Conservation (phyloP, 1,284 basidiomycete species). For the Cystobasidiaceae sp. region DNA sequence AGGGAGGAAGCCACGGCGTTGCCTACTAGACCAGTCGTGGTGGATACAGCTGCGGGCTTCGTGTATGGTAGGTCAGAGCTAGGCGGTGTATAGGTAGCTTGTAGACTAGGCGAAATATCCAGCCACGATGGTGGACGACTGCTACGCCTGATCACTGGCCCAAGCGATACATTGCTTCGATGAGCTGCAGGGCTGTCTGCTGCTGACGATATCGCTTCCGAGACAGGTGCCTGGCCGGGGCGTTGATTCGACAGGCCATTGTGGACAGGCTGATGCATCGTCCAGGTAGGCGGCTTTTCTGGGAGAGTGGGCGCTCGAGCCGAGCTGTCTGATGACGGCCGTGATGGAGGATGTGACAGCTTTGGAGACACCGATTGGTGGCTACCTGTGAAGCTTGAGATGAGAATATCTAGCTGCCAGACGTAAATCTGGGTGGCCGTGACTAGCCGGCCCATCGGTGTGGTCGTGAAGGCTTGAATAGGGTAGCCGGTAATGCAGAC, state of each 20-base stretch:
- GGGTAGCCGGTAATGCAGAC: background rate
- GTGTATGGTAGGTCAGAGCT: no score
- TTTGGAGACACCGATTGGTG: background rate
- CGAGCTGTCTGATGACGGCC: background rate
- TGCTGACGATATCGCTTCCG: background rate
- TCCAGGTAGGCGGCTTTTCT: background rate
- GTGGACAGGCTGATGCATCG: background rate
- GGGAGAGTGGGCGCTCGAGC: background rate
- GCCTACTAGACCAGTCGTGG: no score
- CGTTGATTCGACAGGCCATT: no score
- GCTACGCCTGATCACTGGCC: constrained; percentile 1
- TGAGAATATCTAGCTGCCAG: background rate
- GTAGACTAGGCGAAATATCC: background rate
- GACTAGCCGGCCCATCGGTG: constrained; percentile 1
- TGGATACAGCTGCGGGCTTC: no score
- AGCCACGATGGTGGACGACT: constrained; percentile 14
- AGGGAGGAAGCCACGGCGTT: no score
- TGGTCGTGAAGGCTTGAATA: background rate
- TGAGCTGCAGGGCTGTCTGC: background rate
- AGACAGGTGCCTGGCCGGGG: no score
- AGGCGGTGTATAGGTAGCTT: no score
- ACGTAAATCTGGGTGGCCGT: background rate
- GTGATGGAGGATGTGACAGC: background rate
- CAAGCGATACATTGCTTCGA: background rate
- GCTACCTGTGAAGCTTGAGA: background rate